These are phyloP conservation scores for Terfezia boudieri DNA, from an alignment of 495 filamentous ascomycete genomes.

Conservation along the genomic window DNA sequence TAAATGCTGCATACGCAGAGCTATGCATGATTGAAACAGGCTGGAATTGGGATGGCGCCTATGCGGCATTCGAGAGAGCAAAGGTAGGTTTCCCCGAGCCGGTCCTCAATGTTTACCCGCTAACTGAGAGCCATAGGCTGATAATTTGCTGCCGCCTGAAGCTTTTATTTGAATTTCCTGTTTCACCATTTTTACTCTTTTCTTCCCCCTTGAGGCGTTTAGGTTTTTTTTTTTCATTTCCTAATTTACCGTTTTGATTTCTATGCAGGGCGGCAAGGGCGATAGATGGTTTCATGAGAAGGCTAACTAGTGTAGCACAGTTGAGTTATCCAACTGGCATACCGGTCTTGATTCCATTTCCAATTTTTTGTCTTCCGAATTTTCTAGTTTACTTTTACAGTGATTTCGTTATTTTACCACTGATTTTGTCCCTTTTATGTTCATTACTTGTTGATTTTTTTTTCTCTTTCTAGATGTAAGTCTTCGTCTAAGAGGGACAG, in stretches of 20 bases:
- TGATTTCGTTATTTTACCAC: background rate
- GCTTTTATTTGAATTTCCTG: conserved; percentile 1
- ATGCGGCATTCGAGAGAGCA: conserved; percentile 40
- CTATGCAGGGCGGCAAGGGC: background rate
- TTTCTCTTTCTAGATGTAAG: background rate
- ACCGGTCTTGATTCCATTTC: conserved; percentile 5
- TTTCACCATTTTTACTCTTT: conserved; percentile 2
- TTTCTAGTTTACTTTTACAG: background rate
- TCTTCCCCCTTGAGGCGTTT: background rate
- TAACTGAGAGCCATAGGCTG: background rate
- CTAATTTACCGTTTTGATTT: background rate
- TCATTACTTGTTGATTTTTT: conserved; percentile 2
- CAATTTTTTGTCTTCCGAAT: conserved; percentile 1
- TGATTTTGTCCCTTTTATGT: conserved; percentile 1
- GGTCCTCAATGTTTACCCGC: background rate
- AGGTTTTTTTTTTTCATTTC: background rate
- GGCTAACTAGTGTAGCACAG: conserved; percentile 9
- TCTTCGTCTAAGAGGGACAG: background rate
- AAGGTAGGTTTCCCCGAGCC: conserved; percentile 15
- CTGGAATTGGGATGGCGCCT: conserved; percentile 51
- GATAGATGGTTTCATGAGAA: conserved; percentile 4
- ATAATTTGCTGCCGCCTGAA: background rate
- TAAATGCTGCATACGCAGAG: conserved; percentile 49
- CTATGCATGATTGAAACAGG: conserved; percentile 46
- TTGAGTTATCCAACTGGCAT: conserved; percentile 1